A percentile compares a stretch with the other conserved stretches of the same genome.
phyloP scores from a whole-genome alignment of 495 filamentous ascomycete genomes.

The Penicillium subrubescens region DNA sequence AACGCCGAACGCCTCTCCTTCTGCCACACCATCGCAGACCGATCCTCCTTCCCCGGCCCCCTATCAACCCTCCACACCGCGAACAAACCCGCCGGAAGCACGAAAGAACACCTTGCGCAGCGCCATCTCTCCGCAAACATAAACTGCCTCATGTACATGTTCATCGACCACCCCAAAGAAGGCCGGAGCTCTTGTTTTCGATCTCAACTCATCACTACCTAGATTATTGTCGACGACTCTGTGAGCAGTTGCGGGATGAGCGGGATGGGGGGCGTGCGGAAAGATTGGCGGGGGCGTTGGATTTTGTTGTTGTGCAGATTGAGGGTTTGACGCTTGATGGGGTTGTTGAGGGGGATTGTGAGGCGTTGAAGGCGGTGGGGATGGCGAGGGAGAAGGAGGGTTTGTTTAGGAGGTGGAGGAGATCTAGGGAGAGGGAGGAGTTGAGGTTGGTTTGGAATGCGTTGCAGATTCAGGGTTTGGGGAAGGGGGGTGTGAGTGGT shows the following conservation, averaged over 20 bases:
- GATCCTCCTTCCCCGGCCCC: background rate
- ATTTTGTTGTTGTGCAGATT: background rate
- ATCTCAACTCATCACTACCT: background rate
- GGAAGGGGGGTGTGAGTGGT: background rate
- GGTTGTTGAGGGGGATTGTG: background rate
- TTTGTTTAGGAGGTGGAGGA: background rate
- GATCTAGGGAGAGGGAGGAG: background rate
- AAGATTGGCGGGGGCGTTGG: background rate
- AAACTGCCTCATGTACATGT: background rate
- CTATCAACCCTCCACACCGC: background rate
- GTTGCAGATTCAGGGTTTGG: constrained; percentile 1
- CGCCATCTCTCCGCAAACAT: background rate
- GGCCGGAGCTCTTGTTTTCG: background rate
- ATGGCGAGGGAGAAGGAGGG: background rate
- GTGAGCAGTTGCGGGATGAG: background rate
- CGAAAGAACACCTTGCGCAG: background rate
- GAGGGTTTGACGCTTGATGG: background rate
- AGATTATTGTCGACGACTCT: background rate
- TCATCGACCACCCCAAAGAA: background rate
- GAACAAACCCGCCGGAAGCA: background rate
- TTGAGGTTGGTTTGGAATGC: background rate
- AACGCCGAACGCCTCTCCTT: background rate
- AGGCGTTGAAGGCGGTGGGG: background rate
- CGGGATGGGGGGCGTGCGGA: background rate
- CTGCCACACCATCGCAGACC: background rate